phyloP scores from a whole-genome alignment of 257 asterid genomes.

The Nicotiana tabacum region DNA sequence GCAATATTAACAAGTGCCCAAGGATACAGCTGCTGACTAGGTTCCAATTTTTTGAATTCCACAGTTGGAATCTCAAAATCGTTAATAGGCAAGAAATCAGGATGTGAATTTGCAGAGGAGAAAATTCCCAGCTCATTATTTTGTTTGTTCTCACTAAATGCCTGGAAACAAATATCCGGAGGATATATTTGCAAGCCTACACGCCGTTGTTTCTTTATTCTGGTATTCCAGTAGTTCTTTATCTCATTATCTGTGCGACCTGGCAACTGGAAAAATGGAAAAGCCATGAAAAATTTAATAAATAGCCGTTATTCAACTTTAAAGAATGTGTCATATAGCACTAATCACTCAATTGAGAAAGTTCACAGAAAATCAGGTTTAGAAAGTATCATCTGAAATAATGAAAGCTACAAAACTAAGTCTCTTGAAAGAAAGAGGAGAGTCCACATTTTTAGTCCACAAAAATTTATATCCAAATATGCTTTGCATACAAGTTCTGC shows the following conservation, averaged over 20 bases:
- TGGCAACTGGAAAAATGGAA: slow-evolving; percentile 54
- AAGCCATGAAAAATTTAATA: slow-evolving; percentile 7
- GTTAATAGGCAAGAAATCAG: slow-evolving; percentile 35
- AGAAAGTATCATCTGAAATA: neutral
- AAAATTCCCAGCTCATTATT: slow-evolving; percentile 28
- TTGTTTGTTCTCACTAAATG: slow-evolving; percentile 42
- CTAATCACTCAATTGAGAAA: neutral
- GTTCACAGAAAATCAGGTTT: neutral
- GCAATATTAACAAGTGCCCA: slow-evolving; percentile 36
- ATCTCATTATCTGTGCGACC: slow-evolving; percentile 96
- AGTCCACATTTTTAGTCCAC: neutral
- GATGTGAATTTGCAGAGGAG: slow-evolving; percentile 38
- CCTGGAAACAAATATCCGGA: slow-evolving; percentile 48
- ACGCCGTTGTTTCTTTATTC: slow-evolving; percentile 74
- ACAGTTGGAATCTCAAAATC: slow-evolving; percentile 44
- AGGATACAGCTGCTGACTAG: slow-evolving; percentile 34
- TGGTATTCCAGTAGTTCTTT: slow-evolving; percentile 84
- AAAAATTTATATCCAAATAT: neutral
- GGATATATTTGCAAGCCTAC: slow-evolving; percentile 74
- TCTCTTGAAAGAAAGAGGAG: neutral
- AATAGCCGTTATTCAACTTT: slow-evolving; percentile 9
- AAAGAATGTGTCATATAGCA: slow-evolving; percentile 6
- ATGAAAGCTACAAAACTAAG: neutral
- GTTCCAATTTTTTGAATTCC: slow-evolving; percentile 39
- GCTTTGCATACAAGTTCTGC: neutral